Base-by-base conservation (phyloP, 805 yeast genomes). In the Starmerella bombi region DNA sequence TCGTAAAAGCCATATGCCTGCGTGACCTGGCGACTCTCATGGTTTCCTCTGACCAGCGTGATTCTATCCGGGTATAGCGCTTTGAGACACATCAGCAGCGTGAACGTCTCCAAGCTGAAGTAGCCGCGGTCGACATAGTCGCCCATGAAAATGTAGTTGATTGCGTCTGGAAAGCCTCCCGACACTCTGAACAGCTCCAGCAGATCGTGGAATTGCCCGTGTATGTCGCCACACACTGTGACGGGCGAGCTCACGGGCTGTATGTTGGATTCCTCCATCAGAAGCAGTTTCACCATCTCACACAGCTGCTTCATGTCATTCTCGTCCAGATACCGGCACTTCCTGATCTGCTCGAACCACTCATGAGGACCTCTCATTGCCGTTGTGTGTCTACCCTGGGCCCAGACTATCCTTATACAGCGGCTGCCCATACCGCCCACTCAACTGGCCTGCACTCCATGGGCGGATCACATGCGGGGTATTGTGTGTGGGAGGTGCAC, bases 111-210 rank as follows among this genome's bases (percentile, higher is more conserved):
- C 46, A 88, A 66, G 36, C 91, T 77, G 61, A 88, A 88, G 60
- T 84, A 91, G n/a, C 98, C 98, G 58, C 98, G 71, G 62, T 88
- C 98, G 37, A 88, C 98, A 58, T 88, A 88, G 60, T 88, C 98
- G 29, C 98, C 98, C 52, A 88, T 62, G 52, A 88, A 88, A 34
- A 88, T 73, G 62, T 81, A 88, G 58, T 79, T 77, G 39, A 79
- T 77, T 6, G 50, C 51, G 43, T 77, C 77, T 0, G 97, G 97
- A 49, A 86, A 72, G 16, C 97, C 97, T 34, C 98, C 98, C 21
- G 85, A 73, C 10, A 86, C 79, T 50, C 93, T 69, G 61, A 91
- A 91, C 20, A 88, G 67, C 59, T 91, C 96, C 46, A 88, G 64
- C 45, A 88, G 68, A 60, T 88, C 98, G 59, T 88, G 97, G 60